Evolutionary conservation across 2,329 filamentous ascomycete species (phyloP).

Genomic region (Ophiostoma ips): DNA sequence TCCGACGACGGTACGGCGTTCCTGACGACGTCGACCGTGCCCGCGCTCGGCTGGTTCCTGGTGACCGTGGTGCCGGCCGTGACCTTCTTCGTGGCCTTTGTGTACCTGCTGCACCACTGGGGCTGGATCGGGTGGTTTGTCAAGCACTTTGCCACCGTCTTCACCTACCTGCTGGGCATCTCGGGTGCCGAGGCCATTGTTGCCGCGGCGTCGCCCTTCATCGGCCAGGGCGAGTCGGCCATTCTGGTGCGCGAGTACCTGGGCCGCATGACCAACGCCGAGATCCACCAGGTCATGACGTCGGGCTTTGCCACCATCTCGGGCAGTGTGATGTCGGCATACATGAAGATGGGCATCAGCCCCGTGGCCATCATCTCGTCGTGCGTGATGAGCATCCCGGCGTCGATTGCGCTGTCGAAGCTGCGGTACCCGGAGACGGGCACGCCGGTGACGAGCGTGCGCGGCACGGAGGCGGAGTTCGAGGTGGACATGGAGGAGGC

Average conservation of each 20-base stretch:
- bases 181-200: constrained; percentile 91
- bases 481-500: constrained; percentile 1
- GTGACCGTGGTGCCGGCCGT: constrained; percentile 73
- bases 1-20: constrained; percentile 61
- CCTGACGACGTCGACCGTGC: constrained; percentile 38
- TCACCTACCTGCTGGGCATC: constrained; percentile 79
- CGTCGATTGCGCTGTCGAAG: constrained; percentile 79
- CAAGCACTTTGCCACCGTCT: constrained; percentile 73
- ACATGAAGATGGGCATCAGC: constrained; percentile 72
- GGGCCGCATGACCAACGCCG: constrained; percentile 69
- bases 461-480: constrained; percentile 25
- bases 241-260: constrained; percentile 87
- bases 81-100: constrained; percentile 91
- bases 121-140: constrained; percentile 83
- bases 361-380: constrained; percentile 76
- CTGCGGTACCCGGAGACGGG: constrained; percentile 80
- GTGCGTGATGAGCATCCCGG: constrained; percentile 92
- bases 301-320: constrained; percentile 89
- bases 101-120: constrained; percentile 71
- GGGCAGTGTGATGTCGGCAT: constrained; percentile 73
- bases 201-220: constrained; percentile 83
- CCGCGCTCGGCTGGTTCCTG: constrained; percentile 51
- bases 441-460: constrained; percentile 70
- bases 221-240: constrained; percentile 85
- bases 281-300: constrained; percentile 85